Conservation (phyloP, 345 rosid genomes). For the Bruguiera parviflora region DNA sequence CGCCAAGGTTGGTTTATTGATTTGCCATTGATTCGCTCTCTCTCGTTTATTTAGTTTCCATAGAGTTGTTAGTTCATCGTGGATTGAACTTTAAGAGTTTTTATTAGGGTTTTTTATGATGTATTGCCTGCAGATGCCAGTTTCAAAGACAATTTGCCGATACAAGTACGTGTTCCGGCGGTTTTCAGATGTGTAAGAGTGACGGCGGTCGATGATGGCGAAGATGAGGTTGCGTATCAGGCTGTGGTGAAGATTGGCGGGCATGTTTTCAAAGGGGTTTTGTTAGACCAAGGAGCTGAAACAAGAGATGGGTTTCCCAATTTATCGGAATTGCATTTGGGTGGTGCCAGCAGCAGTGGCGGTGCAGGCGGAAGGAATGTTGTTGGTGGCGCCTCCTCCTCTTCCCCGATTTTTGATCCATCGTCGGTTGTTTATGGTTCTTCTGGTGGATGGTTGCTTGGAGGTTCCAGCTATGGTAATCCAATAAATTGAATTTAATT, state of each 20-base stretch:
- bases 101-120: slow-evolving; percentile 30
- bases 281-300: slow-evolving; percentile 83
- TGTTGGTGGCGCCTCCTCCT: slow-evolving; percentile 54
- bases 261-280: slow-evolving; percentile 84
- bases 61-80: background rate
- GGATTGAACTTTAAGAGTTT: background rate
- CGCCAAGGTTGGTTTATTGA: slow-evolving; percentile 57
- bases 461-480: slow-evolving; percentile 63
- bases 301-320: slow-evolving; percentile 68
- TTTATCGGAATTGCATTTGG: slow-evolving; percentile 82
- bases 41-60: background rate
- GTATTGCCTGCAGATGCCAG: slow-evolving; percentile 44
- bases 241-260: slow-evolving; percentile 90
- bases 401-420: slow-evolving; percentile 49
- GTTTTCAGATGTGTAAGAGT: slow-evolving; percentile 94
- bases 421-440: slow-evolving; percentile 59
- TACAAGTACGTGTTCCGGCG: slow-evolving; percentile 78
- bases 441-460: slow-evolving; percentile 57
- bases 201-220: slow-evolving; percentile 88
- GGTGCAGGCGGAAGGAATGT: slow-evolving; percentile 44
- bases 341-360: slow-evolving; percentile 36
- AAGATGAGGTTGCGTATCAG: slow-evolving; percentile 88
- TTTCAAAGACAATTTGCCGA: slow-evolving; percentile 63
- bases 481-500: slow-evolving; percentile 42
- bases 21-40: background rate